Percentiles rank a stretch among this genome's conserved stretches.
Evolutionary conservation across 2,329 filamentous ascomycete genomes (phyloP).

Genomic region (Domatiomyces catenatus): DNA sequence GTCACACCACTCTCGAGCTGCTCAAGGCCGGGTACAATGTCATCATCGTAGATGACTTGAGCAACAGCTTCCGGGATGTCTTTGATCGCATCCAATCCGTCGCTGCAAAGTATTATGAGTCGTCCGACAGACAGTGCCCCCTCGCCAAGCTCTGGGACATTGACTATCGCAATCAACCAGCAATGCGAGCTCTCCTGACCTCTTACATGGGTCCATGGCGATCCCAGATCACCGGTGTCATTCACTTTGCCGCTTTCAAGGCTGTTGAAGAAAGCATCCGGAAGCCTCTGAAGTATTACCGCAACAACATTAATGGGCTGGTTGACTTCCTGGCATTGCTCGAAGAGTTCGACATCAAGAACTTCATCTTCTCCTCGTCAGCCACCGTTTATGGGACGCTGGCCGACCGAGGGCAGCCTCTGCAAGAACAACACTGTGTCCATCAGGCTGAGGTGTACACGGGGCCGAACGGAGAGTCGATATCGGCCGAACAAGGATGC

Average conservation of each 20-base stretch:
- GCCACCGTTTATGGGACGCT: constrained; percentile 50
- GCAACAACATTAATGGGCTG: constrained; percentile 51
- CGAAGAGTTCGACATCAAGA: constrained; percentile 45
- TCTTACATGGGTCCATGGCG: constrained; percentile 25
- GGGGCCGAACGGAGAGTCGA: constrained; percentile 30
- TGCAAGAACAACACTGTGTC: constrained; percentile 42
- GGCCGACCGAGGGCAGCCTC: constrained; percentile 35
- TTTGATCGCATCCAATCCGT: constrained; percentile 23
- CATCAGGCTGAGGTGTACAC: constrained; percentile 34
- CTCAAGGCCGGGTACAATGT: constrained; percentile 28
- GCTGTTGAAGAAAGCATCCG: constrained; percentile 49
- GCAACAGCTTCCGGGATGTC: constrained; percentile 25
- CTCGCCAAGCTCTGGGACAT: constrained; percentile 32
- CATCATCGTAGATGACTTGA: constrained; percentile 28
- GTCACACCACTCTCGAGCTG: constrained; percentile 28
- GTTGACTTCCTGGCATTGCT: constrained; percentile 44
- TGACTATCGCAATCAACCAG: constrained; percentile 31
- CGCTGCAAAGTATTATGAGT: constrained; percentile 24
- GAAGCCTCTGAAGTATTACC: constrained; percentile 48
- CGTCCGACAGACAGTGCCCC: constrained; percentile 26
- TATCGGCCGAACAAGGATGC: constrained; percentile 32
- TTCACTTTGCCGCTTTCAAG: constrained; percentile 55
- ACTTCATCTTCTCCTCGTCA: constrained; percentile 52
- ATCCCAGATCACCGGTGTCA: constrained; percentile 46
- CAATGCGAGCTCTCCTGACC: constrained; percentile 30